Evolutionary conservation across 345 rosid species (phyloP), one percentile per base, ranked within the genome.

Genomic region (Combretum micranthum): DNA sequence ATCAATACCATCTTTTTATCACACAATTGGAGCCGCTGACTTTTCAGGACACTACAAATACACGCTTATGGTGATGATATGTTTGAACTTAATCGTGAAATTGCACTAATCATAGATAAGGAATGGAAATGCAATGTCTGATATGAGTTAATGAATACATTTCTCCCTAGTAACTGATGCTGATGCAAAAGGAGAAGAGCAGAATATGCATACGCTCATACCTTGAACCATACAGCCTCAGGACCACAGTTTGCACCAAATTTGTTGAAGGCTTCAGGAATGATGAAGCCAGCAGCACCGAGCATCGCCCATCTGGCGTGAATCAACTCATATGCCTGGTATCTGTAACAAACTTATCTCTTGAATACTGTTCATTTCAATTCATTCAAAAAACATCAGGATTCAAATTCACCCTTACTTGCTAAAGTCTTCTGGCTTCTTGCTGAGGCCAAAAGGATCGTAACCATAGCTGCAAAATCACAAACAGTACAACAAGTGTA

Each of bases 211-310:
- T n/a, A n/a, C n/a, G n/a, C 20, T 3, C 20, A 14, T 21, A 91
- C 95, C 96, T 86, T 88, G 67, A 92, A 92, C 98, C 97, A 86
- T 50, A 88, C 97, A 2, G 98, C 98, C 81, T 92, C 97, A 39
- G 98, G 98, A 13, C 98, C 97, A 19, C 98, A 92, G 81, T 88
- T 86, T 59, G 98, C 98, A 8, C 98, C 98, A 22, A 64, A 92
- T 74, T 92, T 92, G 91, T 92, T 88, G 55, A 83, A 86, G 47
- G 95, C 95, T 77, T 92, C 97, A 25, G 97, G 98, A 65, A 88
- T 86, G 70, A 92, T 80, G 76, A 75, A 84, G 6, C 98, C 96
- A 23, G 98, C 98, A 21, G 98, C 96, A 54, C 98, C 98, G 46
- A 92, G 81, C 98, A 92, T 92, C 2, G 98, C 98, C 98, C 97